Evolutionary conservation across 2,329 filamentous ascomycete species (phyloP).

Genomic region (Berkeleyomyces basicola): DNA sequence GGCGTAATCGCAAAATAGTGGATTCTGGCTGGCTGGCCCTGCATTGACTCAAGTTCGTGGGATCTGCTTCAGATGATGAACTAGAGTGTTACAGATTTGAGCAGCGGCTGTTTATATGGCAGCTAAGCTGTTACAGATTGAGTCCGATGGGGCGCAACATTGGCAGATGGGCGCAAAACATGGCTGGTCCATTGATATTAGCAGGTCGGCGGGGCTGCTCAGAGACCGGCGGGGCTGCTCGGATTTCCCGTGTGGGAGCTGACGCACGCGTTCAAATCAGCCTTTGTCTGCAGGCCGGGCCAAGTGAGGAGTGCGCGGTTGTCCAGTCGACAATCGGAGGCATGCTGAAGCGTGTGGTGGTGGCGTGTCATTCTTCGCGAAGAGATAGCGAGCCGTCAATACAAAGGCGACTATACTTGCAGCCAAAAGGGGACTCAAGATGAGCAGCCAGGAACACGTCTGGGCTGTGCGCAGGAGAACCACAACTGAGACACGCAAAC

Average conservation of each 20-base stretch:
- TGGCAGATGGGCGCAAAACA: background rate
- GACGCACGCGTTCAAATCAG: too few relatives aligned
- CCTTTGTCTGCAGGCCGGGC: too few relatives aligned
- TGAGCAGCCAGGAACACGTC: background rate
- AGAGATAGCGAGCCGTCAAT: background rate
- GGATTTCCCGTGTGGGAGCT: too few relatives aligned
- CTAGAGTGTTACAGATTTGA: background rate
- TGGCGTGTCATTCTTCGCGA: background rate
- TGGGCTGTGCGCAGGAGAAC: background rate
- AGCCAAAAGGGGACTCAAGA: background rate
- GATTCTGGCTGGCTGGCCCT: background rate
- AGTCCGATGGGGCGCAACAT: background rate
- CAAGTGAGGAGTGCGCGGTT: too few relatives aligned
- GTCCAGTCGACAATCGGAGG: too few relatives aligned
- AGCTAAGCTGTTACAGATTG: background rate
- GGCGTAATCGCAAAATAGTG: background rate
- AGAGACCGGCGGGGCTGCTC: too few relatives aligned
- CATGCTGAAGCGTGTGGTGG: too few relatives aligned
- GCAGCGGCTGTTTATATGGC: background rate
- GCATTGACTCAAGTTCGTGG: background rate
- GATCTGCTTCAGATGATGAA: background rate
- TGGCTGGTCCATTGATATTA: too few relatives aligned
- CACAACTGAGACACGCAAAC: background rate
- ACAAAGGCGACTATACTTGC: background rate
- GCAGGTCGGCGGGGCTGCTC: too few relatives aligned